Base-by-base conservation (phyloP, 2,329 filamentous ascomycete genomes). In the Ophiostoma novo-ulmi region DNA sequence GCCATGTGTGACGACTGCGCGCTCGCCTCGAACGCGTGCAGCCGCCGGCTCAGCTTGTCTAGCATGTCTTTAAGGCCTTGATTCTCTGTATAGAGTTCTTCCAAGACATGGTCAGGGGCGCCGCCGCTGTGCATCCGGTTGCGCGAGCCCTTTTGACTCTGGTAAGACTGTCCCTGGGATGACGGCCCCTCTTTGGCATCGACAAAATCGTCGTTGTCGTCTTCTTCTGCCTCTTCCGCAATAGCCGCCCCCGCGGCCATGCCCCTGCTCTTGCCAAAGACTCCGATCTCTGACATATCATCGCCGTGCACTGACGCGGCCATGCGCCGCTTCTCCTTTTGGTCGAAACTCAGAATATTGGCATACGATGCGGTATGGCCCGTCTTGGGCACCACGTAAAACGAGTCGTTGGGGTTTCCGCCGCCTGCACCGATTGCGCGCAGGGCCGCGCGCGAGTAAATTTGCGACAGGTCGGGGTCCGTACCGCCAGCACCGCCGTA, bases 331-430 rank as follows among this genome's bases (percentile, higher is more conserved):
- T 86, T 88, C 77, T 90, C 88, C 76, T 90, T 90, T 74, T 89
- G 86, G 48, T 87, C 88, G 75, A 87, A 89, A 61, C 83, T 90
- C 26, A 97, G 82, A 69, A 99, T 97, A 73, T 91, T 93, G 64
- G 95, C 94, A 77, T 98, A 99, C 0, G 93, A 95, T 72, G 94
- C 90, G 2, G 93, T 97, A 74, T 94, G 93, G 5, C 95, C 94
- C 22, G 91, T 93, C 0, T 92, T 91, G 4, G 94, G 95, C 0
- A 99, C 95, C 1, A 98, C 91, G 78, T 97, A 98, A 81, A 99
- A 99, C 10, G 91, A 95, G 75, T 91, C 91, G 71, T 85, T 87
- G 38, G 65, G 22, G 22, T 67, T 67, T 20, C 86, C 82, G 58
- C 69, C 67, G 36, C 63, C 36, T 70, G 91, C 89, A 26, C 88